Percentiles rank a stretch among this genome's conserved stretches.
Conservation (phyloP, 129 eudicot species). For the Flaveria sonorensis region DNA sequence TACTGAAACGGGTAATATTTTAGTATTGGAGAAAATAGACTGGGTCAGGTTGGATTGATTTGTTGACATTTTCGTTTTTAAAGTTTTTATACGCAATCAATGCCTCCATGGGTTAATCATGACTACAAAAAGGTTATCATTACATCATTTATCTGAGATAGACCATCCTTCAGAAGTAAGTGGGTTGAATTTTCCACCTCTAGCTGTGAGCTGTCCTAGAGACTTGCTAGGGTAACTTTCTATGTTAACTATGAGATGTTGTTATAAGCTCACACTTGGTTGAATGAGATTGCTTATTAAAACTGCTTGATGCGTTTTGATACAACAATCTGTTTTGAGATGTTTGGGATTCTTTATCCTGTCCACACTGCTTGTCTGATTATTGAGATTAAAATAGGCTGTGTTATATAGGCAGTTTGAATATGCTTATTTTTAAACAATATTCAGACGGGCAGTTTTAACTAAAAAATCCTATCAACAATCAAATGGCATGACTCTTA, state of each 20-base stretch:
- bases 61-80: neutral
- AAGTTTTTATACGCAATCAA: neutral
- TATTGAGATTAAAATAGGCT: neutral
- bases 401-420: neutral
- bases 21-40: neutral
- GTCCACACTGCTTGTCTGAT: neutral
- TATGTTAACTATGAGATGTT: neutral
- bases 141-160: neutral
- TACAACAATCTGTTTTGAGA: neutral
- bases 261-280: neutral
- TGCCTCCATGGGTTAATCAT: neutral
- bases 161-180: neutral
- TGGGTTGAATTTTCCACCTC: neutral
- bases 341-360: too few species aligned
- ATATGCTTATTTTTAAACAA: neutral
- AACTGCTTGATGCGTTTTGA: too few species aligned
- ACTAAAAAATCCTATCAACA: too few species aligned
- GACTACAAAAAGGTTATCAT: neutral
- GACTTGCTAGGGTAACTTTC: neutral
- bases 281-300: neutral
- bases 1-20: neutral
- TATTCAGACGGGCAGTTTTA: neutral
- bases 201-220: neutral
- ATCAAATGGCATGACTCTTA: neutral
- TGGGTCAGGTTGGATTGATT: neutral